phyloP scores from a whole-genome alignment of 2,329 filamentous ascomycete species.

The Xylariomycetidae sp. region DNA sequence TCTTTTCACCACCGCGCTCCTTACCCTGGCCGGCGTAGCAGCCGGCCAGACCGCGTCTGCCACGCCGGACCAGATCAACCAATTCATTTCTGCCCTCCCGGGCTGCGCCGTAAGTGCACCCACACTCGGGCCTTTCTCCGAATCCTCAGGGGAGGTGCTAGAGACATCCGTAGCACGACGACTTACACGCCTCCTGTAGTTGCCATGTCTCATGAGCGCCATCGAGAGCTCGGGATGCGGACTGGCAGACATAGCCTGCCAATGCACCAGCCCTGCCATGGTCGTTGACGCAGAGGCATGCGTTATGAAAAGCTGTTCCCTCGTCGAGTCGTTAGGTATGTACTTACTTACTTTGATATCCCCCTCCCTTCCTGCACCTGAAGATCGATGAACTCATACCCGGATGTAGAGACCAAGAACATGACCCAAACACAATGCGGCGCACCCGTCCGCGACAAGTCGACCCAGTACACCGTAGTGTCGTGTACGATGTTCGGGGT shows the following conservation, averaged over 20 bases:
- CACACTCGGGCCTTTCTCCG: not conserved
- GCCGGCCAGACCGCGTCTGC: conserved; percentile 3
- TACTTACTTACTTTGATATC: not conserved
- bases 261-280: conserved; percentile 7
- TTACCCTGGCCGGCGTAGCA: too few relatives aligned
- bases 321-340: conserved; percentile 3
- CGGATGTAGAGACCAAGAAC: conserved; percentile 11
- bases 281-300: conserved; percentile 3
- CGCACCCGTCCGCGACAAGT: conserved; percentile 9
- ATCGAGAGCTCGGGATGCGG: conserved; percentile 7
- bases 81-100: conserved; percentile 3
- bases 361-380: not conserved
- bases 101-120: conserved; percentile 4
- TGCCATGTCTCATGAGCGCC: conserved; percentile 7
- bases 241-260: conserved; percentile 7
- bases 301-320: conserved; percentile 5
- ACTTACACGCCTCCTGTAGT: conserved; percentile 1
- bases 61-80: not conserved
- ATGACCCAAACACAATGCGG: conserved; percentile 12
- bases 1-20: too few relatives aligned
- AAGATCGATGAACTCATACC: not conserved
- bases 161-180: not conserved
- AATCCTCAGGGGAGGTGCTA: not conserved
- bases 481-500: conserved; percentile 8
- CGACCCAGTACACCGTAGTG: conserved; percentile 8